Percentiles rank a stretch among this genome's conserved stretches.
Evolutionary conservation across 1,284 basidiomycete genomes (phyloP).

Genomic region (Clitocybe nebularis): DNA sequence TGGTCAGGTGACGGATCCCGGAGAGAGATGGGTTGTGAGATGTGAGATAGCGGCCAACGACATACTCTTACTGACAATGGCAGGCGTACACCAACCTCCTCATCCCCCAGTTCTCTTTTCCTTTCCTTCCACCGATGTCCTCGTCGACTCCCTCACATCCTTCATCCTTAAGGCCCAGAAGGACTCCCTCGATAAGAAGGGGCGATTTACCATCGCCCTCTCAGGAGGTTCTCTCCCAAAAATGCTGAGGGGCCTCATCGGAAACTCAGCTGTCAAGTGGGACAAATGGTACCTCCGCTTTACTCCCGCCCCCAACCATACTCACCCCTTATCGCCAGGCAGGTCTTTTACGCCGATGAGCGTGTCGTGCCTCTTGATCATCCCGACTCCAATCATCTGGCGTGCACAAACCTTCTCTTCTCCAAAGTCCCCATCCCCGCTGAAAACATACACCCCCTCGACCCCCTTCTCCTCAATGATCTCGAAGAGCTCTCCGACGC

Average conservation of each 20-base stretch:
- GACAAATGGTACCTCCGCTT: conserved; percentile 74
- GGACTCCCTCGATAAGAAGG: conserved; percentile 85
- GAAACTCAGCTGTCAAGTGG: conserved; percentile 81
- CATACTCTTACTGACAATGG: conserved; percentile 17
- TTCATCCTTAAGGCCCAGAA: conserved; percentile 90
- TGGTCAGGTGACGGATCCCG: conserved; percentile 4
- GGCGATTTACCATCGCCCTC: conserved; percentile 88
- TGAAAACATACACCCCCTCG: conserved; percentile 84
- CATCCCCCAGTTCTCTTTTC: conserved; percentile 71
- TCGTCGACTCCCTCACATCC: conserved; percentile 67
- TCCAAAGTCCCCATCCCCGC: conserved; percentile 79
- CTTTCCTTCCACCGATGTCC: conserved; percentile 56
- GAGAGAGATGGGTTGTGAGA: background rate
- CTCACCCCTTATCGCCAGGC: conserved; percentile 53
- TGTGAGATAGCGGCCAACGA: background rate
- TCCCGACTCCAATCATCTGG: conserved; percentile 86
- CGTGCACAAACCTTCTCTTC: conserved; percentile 78
- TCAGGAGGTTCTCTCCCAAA: conserved; percentile 93
- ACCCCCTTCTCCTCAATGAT: conserved; percentile 66
- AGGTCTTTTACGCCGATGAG: conserved; percentile 98
- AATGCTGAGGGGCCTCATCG: conserved; percentile 75
- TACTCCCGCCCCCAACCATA: background rate
- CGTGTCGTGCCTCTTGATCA: conserved; percentile 92
- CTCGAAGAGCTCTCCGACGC: conserved; percentile 88
- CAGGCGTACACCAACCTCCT: conserved; percentile 45